These are phyloP conservation scores for Fraxinus platypoda DNA, from an alignment of 305 asterid species.

Conservation along the genomic window DNA sequence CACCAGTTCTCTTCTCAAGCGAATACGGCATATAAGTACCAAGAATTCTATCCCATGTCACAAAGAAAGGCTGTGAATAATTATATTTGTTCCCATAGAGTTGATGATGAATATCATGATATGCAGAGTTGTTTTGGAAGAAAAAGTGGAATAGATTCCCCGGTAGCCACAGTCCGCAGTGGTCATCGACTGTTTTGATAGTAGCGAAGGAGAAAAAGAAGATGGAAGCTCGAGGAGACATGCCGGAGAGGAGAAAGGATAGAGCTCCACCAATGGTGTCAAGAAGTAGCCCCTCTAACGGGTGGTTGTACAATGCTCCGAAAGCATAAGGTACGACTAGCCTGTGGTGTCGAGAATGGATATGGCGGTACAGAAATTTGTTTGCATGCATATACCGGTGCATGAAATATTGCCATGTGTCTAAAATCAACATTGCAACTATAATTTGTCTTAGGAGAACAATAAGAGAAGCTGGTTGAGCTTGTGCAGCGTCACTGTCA, in stretches of 20 bases:
- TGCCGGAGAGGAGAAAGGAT: conserved; percentile 80
- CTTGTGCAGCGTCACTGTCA: conserved; percentile 38
- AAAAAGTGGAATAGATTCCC: conserved; percentile 73
- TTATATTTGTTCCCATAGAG: conserved; percentile 86
- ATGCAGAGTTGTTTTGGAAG: conserved; percentile 80
- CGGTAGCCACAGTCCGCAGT: conserved; percentile 93
- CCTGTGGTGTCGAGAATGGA: conserved; percentile 90
- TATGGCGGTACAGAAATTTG: conserved; percentile 76
- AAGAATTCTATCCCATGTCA: conserved; percentile 79
- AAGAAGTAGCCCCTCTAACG: conserved; percentile 79
- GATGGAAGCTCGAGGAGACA: conserved; percentile 85
- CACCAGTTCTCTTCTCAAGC: conserved; percentile 61
- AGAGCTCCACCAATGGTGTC: conserved; percentile 90
- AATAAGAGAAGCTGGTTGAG: conserved; percentile 40
- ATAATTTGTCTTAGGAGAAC: conserved; percentile 59
- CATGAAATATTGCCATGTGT: conserved; percentile 93
- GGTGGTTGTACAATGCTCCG: conserved; percentile 95
- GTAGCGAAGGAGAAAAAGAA: conserved; percentile 95
- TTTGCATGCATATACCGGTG: conserved; percentile 94
- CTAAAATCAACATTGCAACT: conserved; percentile 70
- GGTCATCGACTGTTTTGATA: conserved; percentile 89
- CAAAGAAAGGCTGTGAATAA: conserved; percentile 90
- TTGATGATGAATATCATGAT: conserved; percentile 90
- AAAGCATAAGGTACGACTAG: conserved; percentile 81
- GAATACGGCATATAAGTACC: conserved; percentile 90